A percentile compares a stretch with the other conserved stretches of the same genome.
These are phyloP conservation scores for Melastoma candidum DNA, from an alignment of 441 rosid species.

Conservation along the genomic window DNA sequence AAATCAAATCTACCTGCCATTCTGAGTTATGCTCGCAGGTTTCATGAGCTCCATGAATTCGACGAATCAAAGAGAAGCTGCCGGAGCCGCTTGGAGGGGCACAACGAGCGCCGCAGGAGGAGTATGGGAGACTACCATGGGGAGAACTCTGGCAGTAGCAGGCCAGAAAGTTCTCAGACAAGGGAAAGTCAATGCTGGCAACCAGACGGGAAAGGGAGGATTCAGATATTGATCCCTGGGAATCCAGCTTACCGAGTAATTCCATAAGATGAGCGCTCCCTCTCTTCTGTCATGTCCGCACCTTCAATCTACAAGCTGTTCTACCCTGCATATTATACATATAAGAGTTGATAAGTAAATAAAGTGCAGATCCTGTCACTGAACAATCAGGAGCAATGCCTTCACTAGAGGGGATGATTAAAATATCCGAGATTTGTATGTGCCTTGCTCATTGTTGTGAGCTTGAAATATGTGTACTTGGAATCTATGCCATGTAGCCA, in stretches of 20 bases:
- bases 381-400: too few species aligned
- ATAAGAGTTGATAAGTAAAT: too few species aligned
- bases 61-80: slow-evolving; percentile 66
- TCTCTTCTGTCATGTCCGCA: slow-evolving; percentile 68
- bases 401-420: too few species aligned
- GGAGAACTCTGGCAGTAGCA: slow-evolving; percentile 39
- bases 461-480: too few species aligned
- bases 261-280: slow-evolving; percentile 62
- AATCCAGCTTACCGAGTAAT: slow-evolving; percentile 21
- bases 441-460: too few species aligned
- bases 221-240: slow-evolving; percentile 30
- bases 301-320: neutral
- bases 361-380: too few species aligned
- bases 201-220: slow-evolving; percentile 37
- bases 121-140: slow-evolving; percentile 33
- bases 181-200: slow-evolving; percentile 30
- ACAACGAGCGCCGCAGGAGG: slow-evolving; percentile 66
- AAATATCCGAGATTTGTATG: too few species aligned
- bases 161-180: slow-evolving; percentile 16
- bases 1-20: neutral
- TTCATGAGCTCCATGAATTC: slow-evolving; percentile 57
- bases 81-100: slow-evolving; percentile 55
- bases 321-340: too few species aligned
- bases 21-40: slow-evolving; percentile 24
- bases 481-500: too few species aligned